Evolutionary conservation across 2,329 filamentous ascomycete species (phyloP).

Genomic region (Botrytis elliptica): DNA sequence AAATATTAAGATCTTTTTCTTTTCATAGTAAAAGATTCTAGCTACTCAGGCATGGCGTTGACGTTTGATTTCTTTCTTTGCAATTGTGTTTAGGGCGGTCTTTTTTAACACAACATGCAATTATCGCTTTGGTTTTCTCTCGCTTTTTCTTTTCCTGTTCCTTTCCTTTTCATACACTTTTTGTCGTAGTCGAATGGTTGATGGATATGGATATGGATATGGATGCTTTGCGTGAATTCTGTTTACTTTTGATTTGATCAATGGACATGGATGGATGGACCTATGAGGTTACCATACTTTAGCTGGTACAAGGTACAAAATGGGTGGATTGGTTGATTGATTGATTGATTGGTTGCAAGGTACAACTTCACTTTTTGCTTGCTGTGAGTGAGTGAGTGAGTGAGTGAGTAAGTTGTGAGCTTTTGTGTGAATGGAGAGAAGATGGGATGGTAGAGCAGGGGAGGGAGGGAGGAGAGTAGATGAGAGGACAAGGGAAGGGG

Average conservation of each 20-base stretch:
- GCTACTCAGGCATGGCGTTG: not conserved
- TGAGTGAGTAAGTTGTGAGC: not conserved
- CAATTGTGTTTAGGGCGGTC: not conserved
- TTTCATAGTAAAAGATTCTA: not conserved
- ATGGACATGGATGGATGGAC: not conserved
- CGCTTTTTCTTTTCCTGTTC: not conserved
- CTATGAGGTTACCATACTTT: not conserved
- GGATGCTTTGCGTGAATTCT: not conserved
- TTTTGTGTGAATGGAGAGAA: not conserved
- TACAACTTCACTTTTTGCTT: not conserved
- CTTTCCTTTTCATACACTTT: slow-evolving; percentile 1
- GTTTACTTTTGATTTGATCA: not conserved
- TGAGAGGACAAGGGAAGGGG: too few species aligned
- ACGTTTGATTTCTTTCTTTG: not conserved
- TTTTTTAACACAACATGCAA: not conserved
- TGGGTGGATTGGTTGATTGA: not conserved
- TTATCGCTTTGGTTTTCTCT: not conserved
- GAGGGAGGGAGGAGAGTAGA: too few species aligned
- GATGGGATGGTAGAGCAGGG: too few species aligned
- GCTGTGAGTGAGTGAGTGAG: not conserved
- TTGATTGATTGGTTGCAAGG: not conserved
- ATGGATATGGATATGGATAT: slow-evolving; percentile 10
- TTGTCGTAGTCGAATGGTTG: not conserved
- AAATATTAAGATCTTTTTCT: not conserved
- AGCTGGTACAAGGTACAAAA: not conserved